Evolutionary conservation across 192 early-diverging fungal genomes (phyloP), one percentile per base, ranked within the genome.

Genomic region (Allomyces macrogynus): DNA sequence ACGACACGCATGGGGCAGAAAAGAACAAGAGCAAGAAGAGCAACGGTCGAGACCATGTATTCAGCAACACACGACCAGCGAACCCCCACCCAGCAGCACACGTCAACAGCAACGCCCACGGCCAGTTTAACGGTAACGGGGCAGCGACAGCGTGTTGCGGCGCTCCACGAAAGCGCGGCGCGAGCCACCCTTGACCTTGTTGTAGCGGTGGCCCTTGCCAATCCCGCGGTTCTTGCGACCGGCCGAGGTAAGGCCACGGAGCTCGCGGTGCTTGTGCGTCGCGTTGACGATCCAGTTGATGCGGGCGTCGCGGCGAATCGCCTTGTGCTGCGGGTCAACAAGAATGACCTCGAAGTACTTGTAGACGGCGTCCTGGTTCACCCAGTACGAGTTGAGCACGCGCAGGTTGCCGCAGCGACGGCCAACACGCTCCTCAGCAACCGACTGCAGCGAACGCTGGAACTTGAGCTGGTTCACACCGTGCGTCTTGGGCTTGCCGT

Each of bases 321-420:
- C 91, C 86, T 93, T 92, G 90, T 99, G 95, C 67, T 77, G 73
- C 68, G 93, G 93, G 78, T 99, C 95, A 69, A 96, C 93, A 66
- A 92, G 85, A 77, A 99, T 96, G 74, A 99, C 90, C 80, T 99
- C 95, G 80, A 79, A 96, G 86, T 87, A 99, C 86, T 99, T 99
- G 90, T 89, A 99, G 75, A 92, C 92, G 64, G 95, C 80, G 80
- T 97, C 95, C 85, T 92, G 85, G 87, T 99, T 99, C 67, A 99
- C 87, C 95, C 95, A 99, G 89, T 99, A 99, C 65, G 91, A 94
- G 91, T 95, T 99, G 67, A 99, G 81, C 65, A 99, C 93, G 69
- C 95, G 90, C 76, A 99, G 82, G 86, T 96, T 96, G 68, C 80
- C 83, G 82, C 95, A 99, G 78, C 85, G 90, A 77, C 89, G 86